These are phyloP conservation scores for Penstemon barbatus DNA, from an alignment of 257 asterid species.

Conservation along the genomic window DNA sequence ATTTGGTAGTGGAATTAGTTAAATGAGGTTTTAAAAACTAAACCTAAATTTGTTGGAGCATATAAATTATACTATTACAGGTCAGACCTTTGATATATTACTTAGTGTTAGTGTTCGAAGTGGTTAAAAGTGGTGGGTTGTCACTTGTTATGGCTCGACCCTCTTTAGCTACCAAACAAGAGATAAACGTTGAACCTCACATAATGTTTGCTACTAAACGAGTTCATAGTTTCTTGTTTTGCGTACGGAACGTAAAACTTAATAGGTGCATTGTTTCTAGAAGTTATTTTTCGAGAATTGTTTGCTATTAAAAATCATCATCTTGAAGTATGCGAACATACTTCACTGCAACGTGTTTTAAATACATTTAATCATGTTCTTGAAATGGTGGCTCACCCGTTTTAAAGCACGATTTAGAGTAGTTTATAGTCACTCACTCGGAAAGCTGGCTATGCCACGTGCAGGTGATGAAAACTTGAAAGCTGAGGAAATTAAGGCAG, in stretches of 20 bases:
- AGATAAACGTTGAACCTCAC: too few species aligned
- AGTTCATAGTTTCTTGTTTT: too few species aligned
- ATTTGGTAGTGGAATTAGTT: too few species aligned
- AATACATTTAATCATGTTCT: background rate
- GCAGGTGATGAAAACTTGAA: constrained; percentile 75
- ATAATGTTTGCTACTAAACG: too few species aligned
- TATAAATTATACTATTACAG: too few species aligned
- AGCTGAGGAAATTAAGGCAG: constrained; percentile 55
- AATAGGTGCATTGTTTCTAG: background rate
- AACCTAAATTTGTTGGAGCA: too few species aligned
- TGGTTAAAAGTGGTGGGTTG: too few species aligned
- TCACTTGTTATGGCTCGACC: too few species aligned
- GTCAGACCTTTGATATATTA: too few species aligned
- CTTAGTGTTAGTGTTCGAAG: too few species aligned
- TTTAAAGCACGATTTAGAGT: background rate
- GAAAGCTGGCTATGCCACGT: background rate
- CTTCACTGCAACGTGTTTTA: background rate
- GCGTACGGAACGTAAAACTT: background rate
- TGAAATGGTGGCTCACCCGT: background rate
- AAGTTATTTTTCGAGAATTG: background rate
- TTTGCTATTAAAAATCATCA: background rate
- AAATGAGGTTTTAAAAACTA: too few species aligned
- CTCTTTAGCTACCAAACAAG: too few species aligned
- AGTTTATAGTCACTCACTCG: background rate
- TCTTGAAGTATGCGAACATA: background rate